These are phyloP conservation scores for Penicillium bialowiezense DNA, from an alignment of 495 filamentous ascomycete genomes.

Conservation along the genomic window DNA sequence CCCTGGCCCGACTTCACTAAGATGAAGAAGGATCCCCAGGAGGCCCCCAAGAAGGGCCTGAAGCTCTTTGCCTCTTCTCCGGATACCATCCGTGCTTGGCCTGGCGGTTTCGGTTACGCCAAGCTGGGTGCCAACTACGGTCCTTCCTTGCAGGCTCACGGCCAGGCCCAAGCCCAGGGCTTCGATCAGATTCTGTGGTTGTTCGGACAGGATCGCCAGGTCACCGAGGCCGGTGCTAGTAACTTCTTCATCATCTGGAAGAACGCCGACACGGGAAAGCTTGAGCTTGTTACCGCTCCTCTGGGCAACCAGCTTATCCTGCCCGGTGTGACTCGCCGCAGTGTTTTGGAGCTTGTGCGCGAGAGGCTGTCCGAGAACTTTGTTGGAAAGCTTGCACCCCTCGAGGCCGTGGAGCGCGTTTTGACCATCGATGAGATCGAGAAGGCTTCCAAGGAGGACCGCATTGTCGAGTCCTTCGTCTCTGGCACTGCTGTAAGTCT, in stretches of 20 bases:
- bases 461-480: conserved; percentile 81
- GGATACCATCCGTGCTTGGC: conserved; percentile 85
- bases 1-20: conserved; percentile 63
- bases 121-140: conserved; percentile 95
- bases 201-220: conserved; percentile 67
- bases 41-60: conserved; percentile 49
- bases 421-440: conserved; percentile 79
- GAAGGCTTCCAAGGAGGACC: conserved; percentile 68
- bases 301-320: conserved; percentile 79
- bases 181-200: conserved; percentile 93
- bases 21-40: conserved; percentile 26
- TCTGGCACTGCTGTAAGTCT: conserved; percentile 77
- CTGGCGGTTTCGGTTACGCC: conserved; percentile 84
- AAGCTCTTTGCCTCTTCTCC: conserved; percentile 73
- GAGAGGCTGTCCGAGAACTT: conserved; percentile 48
- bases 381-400: conserved; percentile 45
- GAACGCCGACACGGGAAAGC: conserved; percentile 57
- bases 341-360: conserved; percentile 70
- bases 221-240: conserved; percentile 88
- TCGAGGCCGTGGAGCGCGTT: conserved; percentile 74
- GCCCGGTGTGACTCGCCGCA: conserved; percentile 77
- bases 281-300: conserved; percentile 79
- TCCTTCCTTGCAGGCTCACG: conserved; percentile 70
- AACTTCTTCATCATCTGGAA: conserved; percentile 91
- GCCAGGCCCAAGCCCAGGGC: conserved; percentile 65